These are phyloP conservation scores for Dothideomycetidae sp. DNA, from an alignment of 2,329 filamentous ascomycete species.

Conservation along the genomic window DNA sequence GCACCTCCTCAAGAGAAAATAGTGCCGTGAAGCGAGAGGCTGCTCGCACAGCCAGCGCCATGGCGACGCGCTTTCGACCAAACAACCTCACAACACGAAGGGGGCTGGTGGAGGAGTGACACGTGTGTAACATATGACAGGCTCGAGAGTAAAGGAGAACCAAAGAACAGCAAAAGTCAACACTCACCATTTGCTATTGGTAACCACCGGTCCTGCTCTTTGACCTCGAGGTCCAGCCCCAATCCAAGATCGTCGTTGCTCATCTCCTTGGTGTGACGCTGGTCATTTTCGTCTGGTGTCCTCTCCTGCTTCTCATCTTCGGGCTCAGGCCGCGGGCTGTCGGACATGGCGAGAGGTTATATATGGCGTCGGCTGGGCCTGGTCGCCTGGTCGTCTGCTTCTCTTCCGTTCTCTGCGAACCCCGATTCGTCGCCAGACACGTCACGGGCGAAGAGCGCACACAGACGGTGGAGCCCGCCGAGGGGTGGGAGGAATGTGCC, in stretches of 20 bases:
- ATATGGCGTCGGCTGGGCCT: slow-evolving; percentile 9
- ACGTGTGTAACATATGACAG: neutral
- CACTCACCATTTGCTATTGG: slow-evolving; percentile 99
- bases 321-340: slow-evolving; percentile 63
- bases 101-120: neutral
- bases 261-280: slow-evolving; percentile 11
- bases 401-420: slow-evolving; percentile 68
- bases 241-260: slow-evolving; percentile 39
- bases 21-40: too few relatives aligned
- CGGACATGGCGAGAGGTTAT: slow-evolving; percentile 5
- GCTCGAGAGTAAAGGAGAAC: neutral
- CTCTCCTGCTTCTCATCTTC: slow-evolving; percentile 59
- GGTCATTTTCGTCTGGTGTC: slow-evolving; percentile 5
- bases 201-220: slow-evolving; percentile 98
- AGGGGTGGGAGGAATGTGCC: neutral
- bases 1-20: too few relatives aligned
- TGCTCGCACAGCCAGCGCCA: too few relatives aligned
- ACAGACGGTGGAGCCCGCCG: too few relatives aligned
- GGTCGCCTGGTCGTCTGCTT: slow-evolving; percentile 44
- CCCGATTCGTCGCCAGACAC: neutral
- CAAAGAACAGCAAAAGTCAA: slow-evolving; percentile 14
- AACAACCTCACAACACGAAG: too few relatives aligned
- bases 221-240: slow-evolving; percentile 92
- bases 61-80: too few relatives aligned
- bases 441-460: too few relatives aligned